Base-by-base conservation (phyloP, 148 eudicot species). In the Linanthus parryae region DNA sequence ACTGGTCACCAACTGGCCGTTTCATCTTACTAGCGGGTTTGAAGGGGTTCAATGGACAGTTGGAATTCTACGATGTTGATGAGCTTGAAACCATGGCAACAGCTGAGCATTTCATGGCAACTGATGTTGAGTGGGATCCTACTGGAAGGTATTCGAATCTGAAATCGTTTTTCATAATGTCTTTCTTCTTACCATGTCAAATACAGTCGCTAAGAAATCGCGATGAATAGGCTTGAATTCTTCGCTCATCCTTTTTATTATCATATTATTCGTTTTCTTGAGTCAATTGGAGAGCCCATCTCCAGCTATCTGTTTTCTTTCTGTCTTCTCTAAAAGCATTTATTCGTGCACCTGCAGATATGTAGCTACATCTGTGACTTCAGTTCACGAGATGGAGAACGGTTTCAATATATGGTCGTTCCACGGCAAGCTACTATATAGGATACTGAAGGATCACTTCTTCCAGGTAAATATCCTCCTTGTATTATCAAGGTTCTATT, bases 51-150 rank as follows among this genome's bases (percentile, higher is more conserved):
- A 88, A 92, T 70, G 99, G 99, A 37, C 99, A 92, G 58, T 59
- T 92, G 65, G 99, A 92, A 57, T 92, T 92, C 55, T 92, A 62
- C 54, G 80, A 88, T 70, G 96, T 81, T 29, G 99, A 92, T 52
- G 99, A 88, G 69, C 99, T 92, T 75, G 96, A 92, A 73, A 88
- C 99, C 54, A 92, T 92, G 99, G 95, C 85, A 5, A 64, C 86
- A 15, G 71, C 82, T 45, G 99, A 92, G 70, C 99, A 92, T 71
- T 92, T 84, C 52, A 84, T 79, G 91, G 85, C 96, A 45, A 78
- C 83, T 20, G 83, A 88, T 58, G 61, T 92, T 41, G 91, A 92
- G 44, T 92, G 99, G 99, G 99, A 92, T 61, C 96, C 99, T 27
- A 84, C 98, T 25, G 98, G 98, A 61, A 92, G 98, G 99, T 88